Evolutionary conservation across 2,329 filamentous ascomycete genomes (phyloP), one percentile per base, ranked within the genome.

Genomic region (Emydomyces testavorans): DNA sequence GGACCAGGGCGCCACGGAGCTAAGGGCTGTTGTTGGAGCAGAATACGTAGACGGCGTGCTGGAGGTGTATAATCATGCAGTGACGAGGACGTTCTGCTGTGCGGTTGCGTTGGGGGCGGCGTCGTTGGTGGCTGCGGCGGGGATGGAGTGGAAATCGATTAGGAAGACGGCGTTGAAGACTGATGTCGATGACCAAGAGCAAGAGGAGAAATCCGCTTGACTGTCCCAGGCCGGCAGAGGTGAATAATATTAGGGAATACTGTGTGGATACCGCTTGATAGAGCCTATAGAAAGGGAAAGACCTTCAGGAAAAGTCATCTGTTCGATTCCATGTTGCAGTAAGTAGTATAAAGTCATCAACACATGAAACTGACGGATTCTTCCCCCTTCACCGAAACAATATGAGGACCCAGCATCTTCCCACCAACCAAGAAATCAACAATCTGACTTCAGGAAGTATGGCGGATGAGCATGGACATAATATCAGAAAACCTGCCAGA

Each of bases 1-100:
- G 10, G 50, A 58, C 3, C 56, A 59, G 2, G 68, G 67, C 4
- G 67, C 67, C 2, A 70, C 67, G 3, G 57, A 58, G 52, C 42
- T 69, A n/a, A 59, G 60, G 4, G 49, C 53, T 3, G 46, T 60
- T 2, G 58, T 69, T 2, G 49, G 59, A 1, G 49, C 54, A 2
- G 49, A 57, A 6, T 44, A 54, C 1, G 51, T 69, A 13, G 48
- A 57, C 0, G 54, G 50, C 0, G 65, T 69, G 0, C 48, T 65
- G 18, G 15, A 50, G 29, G 64, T 62, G 4, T 70, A 69, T 50
- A 69, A 65, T 35, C 51, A 54, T 8, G 60, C 66, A 2, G 52
- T 69, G 16, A 63, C 60, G 6, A 51, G 65, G 36, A 63, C 65
- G 0, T 69, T 41, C 13, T 42, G 34, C 24, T 21, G 37, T 16